These are phyloP conservation scores for Artemisia argyi DNA, from an alignment of 129 eudicot genomes.

Conservation along the genomic window DNA sequence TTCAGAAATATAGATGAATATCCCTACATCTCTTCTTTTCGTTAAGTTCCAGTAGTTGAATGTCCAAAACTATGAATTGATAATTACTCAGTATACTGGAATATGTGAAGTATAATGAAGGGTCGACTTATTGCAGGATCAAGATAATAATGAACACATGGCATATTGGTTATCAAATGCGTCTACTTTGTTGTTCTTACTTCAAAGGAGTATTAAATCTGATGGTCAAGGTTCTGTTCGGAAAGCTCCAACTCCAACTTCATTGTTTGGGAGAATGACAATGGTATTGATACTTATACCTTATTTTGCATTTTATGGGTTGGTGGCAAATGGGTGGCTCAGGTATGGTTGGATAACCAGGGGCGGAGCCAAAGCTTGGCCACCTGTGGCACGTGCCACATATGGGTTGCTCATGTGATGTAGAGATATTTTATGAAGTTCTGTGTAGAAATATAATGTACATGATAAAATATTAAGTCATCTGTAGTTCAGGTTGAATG, in stretches of 20 bases:
- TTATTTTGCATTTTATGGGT: not conserved
- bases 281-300: conserved; percentile 47
- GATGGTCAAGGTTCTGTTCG: conserved; percentile 63
- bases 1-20: too few relatives aligned
- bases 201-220: conserved; percentile 72
- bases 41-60: not conserved
- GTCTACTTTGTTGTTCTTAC: conserved; percentile 54
- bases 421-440: too few relatives aligned
- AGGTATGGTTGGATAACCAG: not conserved
- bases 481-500: too few relatives aligned
- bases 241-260: conserved; percentile 74
- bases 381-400: too few relatives aligned
- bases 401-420: too few relatives aligned
- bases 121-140: conserved; percentile 31
- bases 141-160: conserved; percentile 45
- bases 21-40: too few relatives aligned
- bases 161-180: conserved; percentile 41
- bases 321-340: conserved; percentile 5
- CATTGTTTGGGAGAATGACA: conserved; percentile 91
- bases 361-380: too few relatives aligned
- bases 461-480: too few relatives aligned
- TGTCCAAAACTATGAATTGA: conserved; percentile 3
- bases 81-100: not conserved
- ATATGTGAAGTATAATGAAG: conserved; percentile 11
- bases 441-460: too few relatives aligned